Conservation (phyloP, 352 stramenopile species). For the Phytophthora lateralis region DNA sequence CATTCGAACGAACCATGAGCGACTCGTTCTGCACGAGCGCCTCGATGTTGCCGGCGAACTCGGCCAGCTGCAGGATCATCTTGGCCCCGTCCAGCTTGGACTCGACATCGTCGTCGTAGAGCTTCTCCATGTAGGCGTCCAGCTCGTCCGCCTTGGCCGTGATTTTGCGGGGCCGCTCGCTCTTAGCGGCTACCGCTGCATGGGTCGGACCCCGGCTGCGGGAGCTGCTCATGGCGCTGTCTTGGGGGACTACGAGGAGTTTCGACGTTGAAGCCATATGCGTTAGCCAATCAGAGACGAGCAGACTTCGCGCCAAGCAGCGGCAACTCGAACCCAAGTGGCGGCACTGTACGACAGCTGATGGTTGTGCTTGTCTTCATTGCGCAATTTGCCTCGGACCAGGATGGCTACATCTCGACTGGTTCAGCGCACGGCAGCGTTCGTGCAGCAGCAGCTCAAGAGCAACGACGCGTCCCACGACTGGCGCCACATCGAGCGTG, state of each 20-base stretch:
- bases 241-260: conserved; percentile 22
- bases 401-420: conserved; percentile 54
- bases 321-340: conserved; percentile 10
- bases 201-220: conserved; percentile 22
- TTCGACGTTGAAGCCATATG: conserved; percentile 32
- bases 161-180: conserved; percentile 56
- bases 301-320: conserved; percentile 11
- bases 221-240: conserved; percentile 33
- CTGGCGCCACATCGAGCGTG: conserved; percentile 89
- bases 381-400: conserved; percentile 14
- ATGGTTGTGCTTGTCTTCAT: conserved; percentile 2
- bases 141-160: conserved; percentile 78
- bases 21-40: conserved; percentile 94
- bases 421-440: conserved; percentile 72
- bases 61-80: conserved; percentile 92
- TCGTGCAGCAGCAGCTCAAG: conserved; percentile 75
- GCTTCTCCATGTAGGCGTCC: conserved; percentile 93
- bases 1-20: conserved; percentile 81
- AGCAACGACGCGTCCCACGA: conserved; percentile 87
- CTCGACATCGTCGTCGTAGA: conserved; percentile 93
- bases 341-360: not conserved
- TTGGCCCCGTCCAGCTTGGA: conserved; percentile 88
- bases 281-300: conserved; percentile 19
- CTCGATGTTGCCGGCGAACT: conserved; percentile 91
- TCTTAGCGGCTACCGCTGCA: conserved; percentile 9